Base-by-base conservation (phyloP, 2,329 filamentous ascomycete genomes). In the Penicillium italicum region DNA sequence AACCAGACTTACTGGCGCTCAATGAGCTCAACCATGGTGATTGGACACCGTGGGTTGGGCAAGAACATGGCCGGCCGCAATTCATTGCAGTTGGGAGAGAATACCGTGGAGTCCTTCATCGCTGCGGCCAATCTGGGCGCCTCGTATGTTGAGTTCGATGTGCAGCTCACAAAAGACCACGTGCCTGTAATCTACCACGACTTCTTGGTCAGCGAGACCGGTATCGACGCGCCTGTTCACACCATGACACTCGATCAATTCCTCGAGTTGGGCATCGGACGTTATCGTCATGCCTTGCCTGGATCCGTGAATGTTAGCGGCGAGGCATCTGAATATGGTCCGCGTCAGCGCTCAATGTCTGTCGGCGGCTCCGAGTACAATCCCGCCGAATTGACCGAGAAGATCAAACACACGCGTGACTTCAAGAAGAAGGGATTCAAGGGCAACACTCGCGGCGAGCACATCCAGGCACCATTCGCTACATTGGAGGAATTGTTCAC, bases 101-200 rank as follows among this genome's bases (percentile, higher is more conserved):
- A 99, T 72, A 99, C 94, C 0, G 81, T 99, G 26, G 89, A 85
- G 53, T 97, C 94, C 0, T 99, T 99, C 75, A 96, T 97, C 68
- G 91, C 93, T 3, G 94, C 94, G 2, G 92, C 93, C 41, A 97
- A 97, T 63, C 76, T 99, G 49, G 94, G 94, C 9, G 94, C 85
- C 12, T 83, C 82, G 10, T 87, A 87, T 64, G 84, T 88, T 34
- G 85, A 88, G 65, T 84, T 85, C 67, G 94, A 99, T 70, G 94
- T 99, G 0, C 94, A 99, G 71, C 79, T 99, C 37, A 99, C 94
- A n/a, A 99, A 99, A 69, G 94, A 99, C 70, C 91, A 95, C 66
- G 91, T 99, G 1, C 94, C 94, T 0, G 93, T 99, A 62, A 96
- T 99, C 67, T 99, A 99, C 70, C 94, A 99, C 70, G 94, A 99